phyloP scores from a whole-genome alignment of 495 filamentous ascomycete genomes.

The Tuber calosporum region DNA sequence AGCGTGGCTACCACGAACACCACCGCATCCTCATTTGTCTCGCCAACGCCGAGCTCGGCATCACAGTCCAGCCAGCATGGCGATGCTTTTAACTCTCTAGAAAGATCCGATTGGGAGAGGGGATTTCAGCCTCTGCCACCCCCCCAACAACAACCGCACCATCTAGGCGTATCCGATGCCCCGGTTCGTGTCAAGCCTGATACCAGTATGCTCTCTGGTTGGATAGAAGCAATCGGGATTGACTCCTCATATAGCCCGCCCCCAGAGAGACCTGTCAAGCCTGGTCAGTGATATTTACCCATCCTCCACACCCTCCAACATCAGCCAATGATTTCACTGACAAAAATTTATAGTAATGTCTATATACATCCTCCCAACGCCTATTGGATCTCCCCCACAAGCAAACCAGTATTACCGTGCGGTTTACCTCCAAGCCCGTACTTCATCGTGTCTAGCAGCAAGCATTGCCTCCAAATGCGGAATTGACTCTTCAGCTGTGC shows the following conservation, averaged over 20 bases:
- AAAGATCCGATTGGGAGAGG: constrained; percentile 32
- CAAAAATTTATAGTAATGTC: constrained; percentile 58
- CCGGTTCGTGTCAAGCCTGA: constrained; percentile 42
- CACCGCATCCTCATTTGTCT: constrained; percentile 58
- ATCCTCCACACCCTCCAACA: background rate
- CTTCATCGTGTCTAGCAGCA: constrained; percentile 59
- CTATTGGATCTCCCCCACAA: constrained; percentile 48
- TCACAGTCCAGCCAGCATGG: constrained; percentile 52
- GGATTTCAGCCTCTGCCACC: constrained; percentile 31
- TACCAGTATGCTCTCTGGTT: constrained; percentile 56
- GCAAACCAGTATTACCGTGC: constrained; percentile 69
- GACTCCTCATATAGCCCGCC: constrained; percentile 80
- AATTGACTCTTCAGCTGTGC: constrained; percentile 62
- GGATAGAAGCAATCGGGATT: constrained; percentile 86
- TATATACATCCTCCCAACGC: constrained; percentile 67
- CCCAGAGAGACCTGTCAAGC: constrained; percentile 60
- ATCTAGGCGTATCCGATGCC: constrained; percentile 27
- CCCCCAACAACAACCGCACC: constrained; percentile 17
- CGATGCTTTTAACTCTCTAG: constrained; percentile 34
- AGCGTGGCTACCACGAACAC: constrained; percentile 44
- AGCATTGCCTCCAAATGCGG: constrained; percentile 69
- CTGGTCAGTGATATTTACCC: constrained; percentile 48
- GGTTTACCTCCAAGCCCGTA: constrained; percentile 74
- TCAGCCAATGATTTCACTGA: constrained; percentile 23
- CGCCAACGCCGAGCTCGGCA: constrained; percentile 61